These are phyloP conservation scores for Cladophialophora yegresii DNA, from an alignment of 2,329 filamentous ascomycete species.

Conservation along the genomic window DNA sequence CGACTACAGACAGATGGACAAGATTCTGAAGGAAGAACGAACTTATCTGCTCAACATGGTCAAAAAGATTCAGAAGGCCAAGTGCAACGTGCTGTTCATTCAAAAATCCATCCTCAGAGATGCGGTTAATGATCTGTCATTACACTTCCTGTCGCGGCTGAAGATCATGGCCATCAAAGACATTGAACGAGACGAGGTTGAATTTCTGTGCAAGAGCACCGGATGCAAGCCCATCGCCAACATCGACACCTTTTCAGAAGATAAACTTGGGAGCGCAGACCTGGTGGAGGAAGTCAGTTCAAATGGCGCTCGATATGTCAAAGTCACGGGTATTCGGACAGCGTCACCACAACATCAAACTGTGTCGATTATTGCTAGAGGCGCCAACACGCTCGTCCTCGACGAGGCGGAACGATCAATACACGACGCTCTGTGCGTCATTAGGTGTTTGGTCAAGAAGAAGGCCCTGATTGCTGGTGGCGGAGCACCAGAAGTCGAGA, in stretches of 20 bases:
- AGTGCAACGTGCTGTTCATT: conserved; percentile 97
- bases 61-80: conserved; percentile 99
- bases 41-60: conserved; percentile 98
- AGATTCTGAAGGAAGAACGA: conserved; percentile 98
- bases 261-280: conserved; percentile 93
- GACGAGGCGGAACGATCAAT: conserved; percentile 96
- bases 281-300: conserved; percentile 89
- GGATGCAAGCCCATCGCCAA: conserved; percentile 99
- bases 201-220: conserved; percentile 98
- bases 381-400: conserved; percentile 89
- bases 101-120: conserved; percentile 98
- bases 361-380: conserved; percentile 89
- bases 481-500: conserved; percentile 94
- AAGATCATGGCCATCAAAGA: conserved; percentile 96
- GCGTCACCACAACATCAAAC: conserved; percentile 66
- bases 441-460: conserved; percentile 98
- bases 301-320: conserved; percentile 87
- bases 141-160: conserved; percentile 96
- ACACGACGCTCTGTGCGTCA: conserved; percentile 96
- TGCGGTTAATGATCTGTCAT: conserved; percentile 93
- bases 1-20: conserved; percentile 99
- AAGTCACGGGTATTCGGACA: conserved; percentile 86
- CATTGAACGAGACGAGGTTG: conserved; percentile 96
- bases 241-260: conserved; percentile 96
- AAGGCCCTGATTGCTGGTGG: conserved; percentile 98